phyloP scores from a whole-genome alignment of 371 early-diverging fungal species.

The Apophysomyces sp. region DNA sequence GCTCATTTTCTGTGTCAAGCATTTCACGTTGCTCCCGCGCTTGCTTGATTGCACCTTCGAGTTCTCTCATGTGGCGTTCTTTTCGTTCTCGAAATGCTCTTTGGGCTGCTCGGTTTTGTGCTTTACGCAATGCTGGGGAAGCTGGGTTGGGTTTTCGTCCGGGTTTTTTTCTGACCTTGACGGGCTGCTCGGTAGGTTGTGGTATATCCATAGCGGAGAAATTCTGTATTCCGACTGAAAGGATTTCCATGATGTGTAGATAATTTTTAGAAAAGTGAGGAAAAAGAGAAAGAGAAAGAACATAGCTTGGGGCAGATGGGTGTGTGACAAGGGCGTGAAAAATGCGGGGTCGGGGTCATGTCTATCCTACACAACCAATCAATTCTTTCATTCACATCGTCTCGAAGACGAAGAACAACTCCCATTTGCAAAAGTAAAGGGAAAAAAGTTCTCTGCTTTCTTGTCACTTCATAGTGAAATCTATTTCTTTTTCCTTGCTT shows the following conservation, averaged over 20 bases:
- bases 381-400: not conserved
- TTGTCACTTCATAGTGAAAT: no score
- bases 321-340: not conserved
- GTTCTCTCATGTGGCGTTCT: conserved; percentile 66
- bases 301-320: not conserved
- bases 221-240: not conserved
- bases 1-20: conserved; percentile 46
- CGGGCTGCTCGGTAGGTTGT: conserved; percentile 17
- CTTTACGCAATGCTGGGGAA: conserved; percentile 71
- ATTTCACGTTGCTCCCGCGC: conserved; percentile 57
- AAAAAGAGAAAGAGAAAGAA: not conserved
- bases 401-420: no score
- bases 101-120: conserved; percentile 83
- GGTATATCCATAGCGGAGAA: not conserved
- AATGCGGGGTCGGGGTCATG: conserved; percentile 1
- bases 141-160: conserved; percentile 82
- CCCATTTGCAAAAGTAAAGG: no score
- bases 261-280: not conserved
- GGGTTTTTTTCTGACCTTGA: conserved; percentile 69
- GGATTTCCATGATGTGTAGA: not conserved
- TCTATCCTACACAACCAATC: conserved; percentile 8
- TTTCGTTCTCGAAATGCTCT: conserved; percentile 81
- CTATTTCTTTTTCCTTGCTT: no score
- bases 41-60: conserved; percentile 66
- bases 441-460: no score